Percentiles rank a stretch among this genome's conserved stretches.
Conservation (phyloP, 495 filamentous ascomycete species). For the Sordaria brevicollis region DNA sequence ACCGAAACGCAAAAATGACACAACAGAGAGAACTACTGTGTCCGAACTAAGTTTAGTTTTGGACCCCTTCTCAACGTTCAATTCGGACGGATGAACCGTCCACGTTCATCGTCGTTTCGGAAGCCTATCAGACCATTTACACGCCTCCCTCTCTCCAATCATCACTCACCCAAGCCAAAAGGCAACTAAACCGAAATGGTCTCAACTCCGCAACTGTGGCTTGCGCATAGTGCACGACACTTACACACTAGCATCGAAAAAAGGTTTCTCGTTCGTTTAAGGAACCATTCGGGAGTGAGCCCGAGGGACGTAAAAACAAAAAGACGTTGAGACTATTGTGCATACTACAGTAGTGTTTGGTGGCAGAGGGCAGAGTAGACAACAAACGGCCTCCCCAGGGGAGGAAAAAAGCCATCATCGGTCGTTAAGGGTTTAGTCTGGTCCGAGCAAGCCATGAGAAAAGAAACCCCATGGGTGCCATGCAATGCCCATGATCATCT, state of each 20-base stretch:
- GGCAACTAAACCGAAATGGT: not conserved
- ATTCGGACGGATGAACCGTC: not conserved
- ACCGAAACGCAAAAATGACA: not conserved
- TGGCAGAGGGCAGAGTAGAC: not conserved
- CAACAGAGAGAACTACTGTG: too few relatives aligned
- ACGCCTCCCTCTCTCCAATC: not conserved
- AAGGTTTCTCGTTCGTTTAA: too few relatives aligned
- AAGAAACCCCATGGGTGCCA: not conserved
- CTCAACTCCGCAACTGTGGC: not conserved
- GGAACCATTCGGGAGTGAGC: not conserved
- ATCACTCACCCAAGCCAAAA: not conserved
- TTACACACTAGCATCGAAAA: not conserved
- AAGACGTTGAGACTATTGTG: not conserved
- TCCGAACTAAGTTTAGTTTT: not conserved
- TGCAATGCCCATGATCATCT: not conserved
- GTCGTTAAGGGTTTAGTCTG: not conserved
- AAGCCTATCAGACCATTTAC: not conserved
- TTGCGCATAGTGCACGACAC: not conserved
- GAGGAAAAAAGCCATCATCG: not conserved
- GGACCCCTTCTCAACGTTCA: not conserved
- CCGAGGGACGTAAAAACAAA: not conserved
- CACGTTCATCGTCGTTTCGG: too few relatives aligned
- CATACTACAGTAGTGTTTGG: not conserved
- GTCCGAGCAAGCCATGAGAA: not conserved
- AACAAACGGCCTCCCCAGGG: too few relatives aligned